These are phyloP conservation scores for Styphnolobium japonicum DNA, from an alignment of 306 rosid species.

Conservation along the genomic window DNA sequence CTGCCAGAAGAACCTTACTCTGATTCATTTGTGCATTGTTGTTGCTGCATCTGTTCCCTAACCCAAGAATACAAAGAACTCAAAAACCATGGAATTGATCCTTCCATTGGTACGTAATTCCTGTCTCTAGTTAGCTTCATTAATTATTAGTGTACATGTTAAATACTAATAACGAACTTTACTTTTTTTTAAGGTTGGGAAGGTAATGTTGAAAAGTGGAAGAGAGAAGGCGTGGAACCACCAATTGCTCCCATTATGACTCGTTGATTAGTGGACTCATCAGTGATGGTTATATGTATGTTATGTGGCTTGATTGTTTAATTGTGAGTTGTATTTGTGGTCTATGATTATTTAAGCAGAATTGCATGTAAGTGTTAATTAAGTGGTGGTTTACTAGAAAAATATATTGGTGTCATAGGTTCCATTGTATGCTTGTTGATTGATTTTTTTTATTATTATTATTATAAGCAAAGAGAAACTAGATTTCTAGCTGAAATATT, in stretches of 20 bases:
- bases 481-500: no score
- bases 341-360: background rate
- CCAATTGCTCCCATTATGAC: constrained; percentile 17
- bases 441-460: no score
- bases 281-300: background rate
- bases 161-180: background rate
- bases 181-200: background rate
- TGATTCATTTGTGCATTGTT: constrained; percentile 8
- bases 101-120: no score
- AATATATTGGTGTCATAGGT: no score
- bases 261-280: background rate
- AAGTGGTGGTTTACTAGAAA: background rate
- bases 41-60: constrained; percentile 24
- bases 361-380: background rate
- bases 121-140: background rate
- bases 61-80: background rate
- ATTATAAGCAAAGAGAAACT: no score
- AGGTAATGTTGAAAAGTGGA: constrained; percentile 15
- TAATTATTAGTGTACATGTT: background rate
- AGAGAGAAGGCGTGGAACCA: constrained; percentile 15
- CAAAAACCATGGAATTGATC: no score
- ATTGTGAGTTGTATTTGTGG: background rate
- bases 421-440: no score
- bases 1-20: constrained; percentile 31
- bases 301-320: background rate